These are phyloP conservation scores for Pharus latifolius DNA, from an alignment of 176 grass and related monocot species.

Conservation along the genomic window DNA sequence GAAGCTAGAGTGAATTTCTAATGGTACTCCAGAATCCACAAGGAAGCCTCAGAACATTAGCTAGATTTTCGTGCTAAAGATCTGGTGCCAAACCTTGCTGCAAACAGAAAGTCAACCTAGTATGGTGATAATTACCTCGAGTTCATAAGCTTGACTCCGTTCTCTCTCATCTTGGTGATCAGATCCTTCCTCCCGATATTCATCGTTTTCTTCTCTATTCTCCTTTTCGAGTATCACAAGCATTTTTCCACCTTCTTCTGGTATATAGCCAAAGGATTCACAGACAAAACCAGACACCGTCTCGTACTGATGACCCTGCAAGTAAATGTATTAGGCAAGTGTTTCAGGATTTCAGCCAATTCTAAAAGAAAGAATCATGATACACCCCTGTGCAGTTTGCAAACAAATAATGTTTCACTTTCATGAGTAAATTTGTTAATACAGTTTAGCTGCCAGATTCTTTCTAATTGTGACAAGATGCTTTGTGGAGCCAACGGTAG, in stretches of 20 bases:
- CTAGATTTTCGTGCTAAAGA: neutral
- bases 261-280: slow-evolving; percentile 89
- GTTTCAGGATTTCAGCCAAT: slow-evolving; percentile 4
- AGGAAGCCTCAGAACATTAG: neutral
- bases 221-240: slow-evolving; percentile 75
- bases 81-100: neutral
- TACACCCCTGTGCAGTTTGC: neutral
- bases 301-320: slow-evolving; percentile 88
- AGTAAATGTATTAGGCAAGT: slow-evolving; percentile 10
- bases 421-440: neutral
- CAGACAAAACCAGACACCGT: slow-evolving; percentile 95
- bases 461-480: neutral
- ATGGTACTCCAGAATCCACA: neutral
- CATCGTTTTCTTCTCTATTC: slow-evolving; percentile 49
- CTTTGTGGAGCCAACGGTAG: neutral
- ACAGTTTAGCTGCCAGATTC: neutral
- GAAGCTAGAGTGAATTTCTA: too few species aligned
- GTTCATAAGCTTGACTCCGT: slow-evolving; percentile 74
- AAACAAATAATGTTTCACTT: neutral
- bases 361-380: slow-evolving; percentile 12
- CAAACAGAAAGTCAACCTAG: neutral
- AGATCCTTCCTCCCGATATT: slow-evolving; percentile 46
- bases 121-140: slow-evolving; percentile 51
- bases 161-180: slow-evolving; percentile 57
- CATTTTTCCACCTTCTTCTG: slow-evolving; percentile 72